These are phyloP conservation scores for Fusarium subglutinans DNA, from an alignment of 2,329 filamentous ascomycete genomes.

Conservation along the genomic window DNA sequence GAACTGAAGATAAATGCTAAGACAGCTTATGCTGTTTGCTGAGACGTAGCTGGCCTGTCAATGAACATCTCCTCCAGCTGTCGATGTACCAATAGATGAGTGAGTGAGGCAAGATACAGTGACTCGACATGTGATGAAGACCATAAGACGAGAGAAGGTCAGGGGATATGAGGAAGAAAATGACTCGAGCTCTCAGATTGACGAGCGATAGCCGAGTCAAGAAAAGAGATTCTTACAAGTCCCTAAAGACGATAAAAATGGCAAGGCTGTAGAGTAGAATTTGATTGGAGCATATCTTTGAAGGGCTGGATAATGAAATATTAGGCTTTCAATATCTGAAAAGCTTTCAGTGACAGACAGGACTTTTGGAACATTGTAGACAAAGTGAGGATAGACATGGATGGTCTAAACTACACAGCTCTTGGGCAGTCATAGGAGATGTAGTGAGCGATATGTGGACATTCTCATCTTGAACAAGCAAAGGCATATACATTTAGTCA, in stretches of 20 bases:
- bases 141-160: too few relatives aligned
- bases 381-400: background rate
- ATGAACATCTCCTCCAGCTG: too few relatives aligned
- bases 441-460: background rate
- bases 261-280: constrained; percentile 53
- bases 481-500: background rate
- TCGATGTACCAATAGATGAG: too few relatives aligned
- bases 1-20: too few relatives aligned
- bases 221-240: accelerated
- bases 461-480: background rate
- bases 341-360: constrained; percentile 83
- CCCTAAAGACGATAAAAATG: background rate
- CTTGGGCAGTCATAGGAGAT: accelerated
- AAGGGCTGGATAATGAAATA: constrained; percentile 93
- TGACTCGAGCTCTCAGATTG: accelerated
- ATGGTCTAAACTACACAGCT: background rate
- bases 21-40: too few relatives aligned
- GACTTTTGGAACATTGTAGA: constrained; percentile 47
- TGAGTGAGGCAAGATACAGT: too few relatives aligned
- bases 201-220: background rate
- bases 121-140: too few relatives aligned
- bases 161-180: background rate
- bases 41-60: too few relatives aligned
- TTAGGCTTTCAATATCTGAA: constrained; percentile 74
- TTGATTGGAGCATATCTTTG: constrained; percentile 90